A percentile compares a stretch with the other conserved stretches of the same genome.
Conservation (phyloP, 805 yeast genomes). For the Yarrowia sp. region DNA sequence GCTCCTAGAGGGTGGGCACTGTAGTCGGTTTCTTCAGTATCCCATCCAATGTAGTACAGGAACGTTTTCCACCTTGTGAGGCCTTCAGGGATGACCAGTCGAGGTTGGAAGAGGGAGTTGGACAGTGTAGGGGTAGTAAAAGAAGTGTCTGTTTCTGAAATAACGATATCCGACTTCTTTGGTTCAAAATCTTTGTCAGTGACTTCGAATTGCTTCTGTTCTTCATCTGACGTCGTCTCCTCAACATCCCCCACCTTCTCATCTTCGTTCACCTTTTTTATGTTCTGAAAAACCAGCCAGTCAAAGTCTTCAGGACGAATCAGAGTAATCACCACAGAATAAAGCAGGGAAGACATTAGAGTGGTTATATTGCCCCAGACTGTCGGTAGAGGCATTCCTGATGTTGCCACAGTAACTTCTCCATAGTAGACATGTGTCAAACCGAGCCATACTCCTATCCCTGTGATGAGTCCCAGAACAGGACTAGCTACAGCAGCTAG, state of each 20-base stretch:
- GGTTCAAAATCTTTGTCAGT: too few relatives aligned
- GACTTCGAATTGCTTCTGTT: too few relatives aligned
- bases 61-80: background rate
- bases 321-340: slow-evolving; percentile 47
- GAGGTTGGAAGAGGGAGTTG: slow-evolving; percentile 13
- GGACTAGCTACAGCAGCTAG: slow-evolving; percentile 37
- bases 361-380: slow-evolving; percentile 48
- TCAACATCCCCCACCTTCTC: background rate
- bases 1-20: slow-evolving; percentile 35
- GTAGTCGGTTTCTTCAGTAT: slow-evolving; percentile 26
- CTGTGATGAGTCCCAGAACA: slow-evolving; percentile 36
- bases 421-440: slow-evolving; percentile 46
- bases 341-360: slow-evolving; percentile 45
- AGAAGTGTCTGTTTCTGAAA: background rate
- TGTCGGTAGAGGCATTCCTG: slow-evolving; percentile 40
- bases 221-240: too few relatives aligned
- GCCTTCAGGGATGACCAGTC: slow-evolving; percentile 3
- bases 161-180: too few relatives aligned
- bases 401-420: slow-evolving; percentile 45
- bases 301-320: slow-evolving; percentile 55
- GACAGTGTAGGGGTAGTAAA: background rate
- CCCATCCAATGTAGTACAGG: slow-evolving; percentile 39
- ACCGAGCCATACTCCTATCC: slow-evolving; percentile 44
- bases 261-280: slow-evolving; percentile 6
- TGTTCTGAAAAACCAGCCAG: slow-evolving; percentile 43